Evolutionary conservation across 768 basidiomycete genomes (phyloP).

Genomic region (Lentinula sp.): DNA sequence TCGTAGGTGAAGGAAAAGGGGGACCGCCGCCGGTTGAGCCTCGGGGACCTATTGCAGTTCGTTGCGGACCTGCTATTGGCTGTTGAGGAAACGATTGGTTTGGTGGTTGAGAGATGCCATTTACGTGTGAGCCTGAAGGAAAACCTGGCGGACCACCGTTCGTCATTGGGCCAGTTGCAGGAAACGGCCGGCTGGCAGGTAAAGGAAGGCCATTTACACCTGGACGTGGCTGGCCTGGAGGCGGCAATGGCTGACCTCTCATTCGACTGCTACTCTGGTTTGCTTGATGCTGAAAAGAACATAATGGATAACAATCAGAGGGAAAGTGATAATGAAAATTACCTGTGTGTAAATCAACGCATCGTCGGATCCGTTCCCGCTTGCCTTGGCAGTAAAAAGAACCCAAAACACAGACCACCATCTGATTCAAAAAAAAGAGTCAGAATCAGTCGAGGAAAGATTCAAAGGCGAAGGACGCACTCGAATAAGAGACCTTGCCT

Average conservation of each 20-base stretch:
- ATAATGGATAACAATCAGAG: slow-evolving; percentile 10
- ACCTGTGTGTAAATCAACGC: slow-evolving; percentile 70
- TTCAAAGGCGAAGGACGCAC: slow-evolving; percentile 34
- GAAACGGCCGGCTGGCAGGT: slow-evolving; percentile 9
- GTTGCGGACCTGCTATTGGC: slow-evolving; percentile 27
- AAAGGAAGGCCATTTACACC: slow-evolving; percentile 26
- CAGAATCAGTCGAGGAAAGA: slow-evolving; percentile 4
- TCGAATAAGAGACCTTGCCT: slow-evolving; percentile 81
- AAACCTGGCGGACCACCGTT: slow-evolving; percentile 18
- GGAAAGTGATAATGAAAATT: slow-evolving; percentile 18
- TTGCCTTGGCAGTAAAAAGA: slow-evolving; percentile 75
- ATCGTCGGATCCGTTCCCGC: slow-evolving; percentile 58
- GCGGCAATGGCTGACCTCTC: slow-evolving; percentile 11
- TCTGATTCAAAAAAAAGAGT: slow-evolving; percentile 26
- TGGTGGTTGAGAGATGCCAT: slow-evolving; percentile 35
- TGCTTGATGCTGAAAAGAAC: slow-evolving; percentile 27
- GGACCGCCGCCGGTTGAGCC: slow-evolving; percentile 33
- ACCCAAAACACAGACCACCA: slow-evolving; percentile 94
- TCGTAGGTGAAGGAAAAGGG: slow-evolving; percentile 61
- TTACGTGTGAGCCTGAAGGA: slow-evolving; percentile 32
- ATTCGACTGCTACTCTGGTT: slow-evolving; percentile 15
- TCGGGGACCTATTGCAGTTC: slow-evolving; percentile 33
- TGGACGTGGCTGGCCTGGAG: slow-evolving; percentile 17
- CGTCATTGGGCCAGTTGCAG: slow-evolving; percentile 20
- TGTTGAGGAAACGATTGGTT: slow-evolving; percentile 22